Evolutionary conservation across 495 filamentous ascomycete species (phyloP), one percentile per base, ranked within the genome.

Genomic region (Tuber microsphaerosporum): DNA sequence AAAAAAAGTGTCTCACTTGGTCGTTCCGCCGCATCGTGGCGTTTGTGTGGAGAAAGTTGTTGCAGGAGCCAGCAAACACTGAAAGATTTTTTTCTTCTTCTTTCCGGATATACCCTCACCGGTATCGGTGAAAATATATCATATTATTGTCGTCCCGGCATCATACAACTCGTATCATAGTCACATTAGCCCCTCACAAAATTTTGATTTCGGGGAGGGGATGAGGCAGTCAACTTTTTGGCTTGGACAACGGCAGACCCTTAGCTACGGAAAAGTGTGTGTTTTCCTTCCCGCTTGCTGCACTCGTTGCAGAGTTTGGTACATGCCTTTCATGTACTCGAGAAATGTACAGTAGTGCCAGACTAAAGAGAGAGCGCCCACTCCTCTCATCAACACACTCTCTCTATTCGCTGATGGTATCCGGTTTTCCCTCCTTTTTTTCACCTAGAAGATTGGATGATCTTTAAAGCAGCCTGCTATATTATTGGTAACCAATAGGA

Each of bases 241-340:
- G 56, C 26, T 34, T 26, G 1, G 26, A 34, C 12, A 19, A 65
- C 4, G 56, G 56, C 26, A 34, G 56, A 65, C 56, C 26, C 3
- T 8, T 34, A 34, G 70, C 76, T 79, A 78, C 77, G 39, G 77
- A 79, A 76, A 61, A 70, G 76, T 79, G 77, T 73, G 77, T 78
- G 77, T 65, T 78, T 76, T 73, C 77, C 72, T 79, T 79, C 77
- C 77, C 75, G 76, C 56, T 34, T 65, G 56, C 51, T 61, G 51
- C 26, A 16, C 56, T 17, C 26, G 51, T 17, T 34, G 56, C 14
- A 31, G 56, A 65, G 56, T 65, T 65, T 65, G 56, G 56, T 65
- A 34, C 56, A 34, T 16, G 16, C 56, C 56, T 31, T 65, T 65
- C 56, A 56, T 56, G 48, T 12, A 26, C 45, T 46, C 22, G n/a